phyloP scores from a whole-genome alignment of 345 rosid species.

The Moricandia moricandioides region DNA sequence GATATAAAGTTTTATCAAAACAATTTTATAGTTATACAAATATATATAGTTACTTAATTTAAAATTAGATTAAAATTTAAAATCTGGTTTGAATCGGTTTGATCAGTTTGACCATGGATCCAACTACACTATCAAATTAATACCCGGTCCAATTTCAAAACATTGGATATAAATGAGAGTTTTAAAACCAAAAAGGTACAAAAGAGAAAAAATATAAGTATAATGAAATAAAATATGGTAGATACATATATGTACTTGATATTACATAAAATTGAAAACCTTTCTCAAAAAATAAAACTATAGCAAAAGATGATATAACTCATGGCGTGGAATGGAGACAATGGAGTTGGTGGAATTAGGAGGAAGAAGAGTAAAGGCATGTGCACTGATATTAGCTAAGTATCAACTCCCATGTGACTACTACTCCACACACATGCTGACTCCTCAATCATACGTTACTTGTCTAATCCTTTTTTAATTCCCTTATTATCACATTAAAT shows the following conservation, averaged over 20 bases:
- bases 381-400: constrained; percentile 33
- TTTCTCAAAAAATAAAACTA: background rate
- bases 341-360: constrained; percentile 31
- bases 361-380: constrained; percentile 38
- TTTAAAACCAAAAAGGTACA: background rate
- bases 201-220: background rate
- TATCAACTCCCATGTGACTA: constrained; percentile 36
- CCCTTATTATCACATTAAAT: background rate
- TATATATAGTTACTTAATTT: no score
- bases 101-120: no score
- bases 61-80: no score
- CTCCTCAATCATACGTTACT: constrained; percentile 33
- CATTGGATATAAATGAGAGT: background rate
- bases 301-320: background rate
- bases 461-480: background rate
- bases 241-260: background rate
- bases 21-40: no score
- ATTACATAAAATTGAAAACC: background rate
- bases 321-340: constrained; percentile 31
- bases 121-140: no score
- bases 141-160: no score
- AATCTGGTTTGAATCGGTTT: no score
- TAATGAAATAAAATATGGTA: constrained; percentile 8
- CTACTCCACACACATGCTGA: constrained; percentile 29
- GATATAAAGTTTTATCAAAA: no score